phyloP scores from a whole-genome alignment of 306 rosid genomes.

The Castanea crenata region DNA sequence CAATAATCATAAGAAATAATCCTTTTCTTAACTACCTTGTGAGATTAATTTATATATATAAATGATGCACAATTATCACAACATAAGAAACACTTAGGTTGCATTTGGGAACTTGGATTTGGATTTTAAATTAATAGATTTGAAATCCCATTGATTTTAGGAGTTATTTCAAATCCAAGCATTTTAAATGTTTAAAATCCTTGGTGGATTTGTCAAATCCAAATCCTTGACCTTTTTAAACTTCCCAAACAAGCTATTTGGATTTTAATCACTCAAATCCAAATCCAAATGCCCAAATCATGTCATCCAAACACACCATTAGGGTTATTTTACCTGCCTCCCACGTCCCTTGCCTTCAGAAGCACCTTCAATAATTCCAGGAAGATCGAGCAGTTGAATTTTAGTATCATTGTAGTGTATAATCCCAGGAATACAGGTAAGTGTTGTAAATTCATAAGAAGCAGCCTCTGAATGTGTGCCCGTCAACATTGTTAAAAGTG shows the following conservation, averaged over 20 bases:
- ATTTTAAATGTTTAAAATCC: too few relatives aligned
- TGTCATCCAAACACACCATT: too few relatives aligned
- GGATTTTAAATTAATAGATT: too few relatives aligned
- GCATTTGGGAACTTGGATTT: too few relatives aligned
- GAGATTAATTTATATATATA: neutral
- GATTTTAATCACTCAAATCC: too few relatives aligned
- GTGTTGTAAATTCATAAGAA: slow-evolving; percentile 95
- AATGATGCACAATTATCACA: slow-evolving; percentile 8
- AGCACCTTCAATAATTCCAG: slow-evolving; percentile 99
- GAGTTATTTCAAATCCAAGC: too few relatives aligned
- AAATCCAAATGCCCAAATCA: too few relatives aligned
- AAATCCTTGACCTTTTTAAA: too few relatives aligned
- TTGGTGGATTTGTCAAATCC: too few relatives aligned
- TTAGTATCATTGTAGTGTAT: slow-evolving; percentile 96
- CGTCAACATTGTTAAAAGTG: slow-evolving; percentile 94
- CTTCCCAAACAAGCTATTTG: too few relatives aligned
- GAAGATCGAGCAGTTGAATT: slow-evolving; percentile 98
- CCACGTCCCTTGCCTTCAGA: slow-evolving; percentile 99
- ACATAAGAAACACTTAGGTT: slow-evolving; percentile 7
- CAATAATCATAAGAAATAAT: neutral
- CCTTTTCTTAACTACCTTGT: neutral
- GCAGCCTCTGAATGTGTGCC: slow-evolving; percentile 99
- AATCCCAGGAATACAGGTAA: slow-evolving; percentile 98
- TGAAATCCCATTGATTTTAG: too few relatives aligned
- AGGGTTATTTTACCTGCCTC: slow-evolving; percentile 68